Conservation (phyloP, 2,329 filamentous ascomycete genomes). For the Thielaviopsis ethacetica region DNA sequence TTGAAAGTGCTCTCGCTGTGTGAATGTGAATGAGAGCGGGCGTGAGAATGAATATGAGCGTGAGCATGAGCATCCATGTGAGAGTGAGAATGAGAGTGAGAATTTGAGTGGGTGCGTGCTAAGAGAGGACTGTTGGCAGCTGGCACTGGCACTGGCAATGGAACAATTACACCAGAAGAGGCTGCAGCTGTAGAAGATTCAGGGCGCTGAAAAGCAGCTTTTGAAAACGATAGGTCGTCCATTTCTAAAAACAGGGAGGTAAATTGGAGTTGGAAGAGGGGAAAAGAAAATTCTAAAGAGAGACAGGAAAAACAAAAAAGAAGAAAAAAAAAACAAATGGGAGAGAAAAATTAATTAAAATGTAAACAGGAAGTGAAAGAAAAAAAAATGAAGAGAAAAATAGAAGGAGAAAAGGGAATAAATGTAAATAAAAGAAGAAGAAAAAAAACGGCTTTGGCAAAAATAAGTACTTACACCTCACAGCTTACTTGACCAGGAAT, state of each 20-base stretch:
- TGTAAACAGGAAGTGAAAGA: background rate
- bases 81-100: background rate
- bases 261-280: background rate
- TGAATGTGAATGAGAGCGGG: background rate
- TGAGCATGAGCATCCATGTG: background rate
- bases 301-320: background rate
- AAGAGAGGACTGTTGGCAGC: background rate
- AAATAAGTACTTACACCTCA: background rate
- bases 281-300: background rate
- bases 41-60: background rate
- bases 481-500: background rate
- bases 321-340: background rate
- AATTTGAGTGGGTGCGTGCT: background rate
- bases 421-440: background rate
- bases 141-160: background rate
- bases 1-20: background rate
- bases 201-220: background rate
- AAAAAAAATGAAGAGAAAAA: background rate
- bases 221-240: background rate
- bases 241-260: background rate
- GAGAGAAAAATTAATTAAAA: background rate
- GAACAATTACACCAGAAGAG: background rate
- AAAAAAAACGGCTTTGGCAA: no score
- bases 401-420: background rate
- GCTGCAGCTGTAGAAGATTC: background rate